phyloP scores from a whole-genome alignment of 345 rosid genomes.

The Hirschfeldia incana region DNA sequence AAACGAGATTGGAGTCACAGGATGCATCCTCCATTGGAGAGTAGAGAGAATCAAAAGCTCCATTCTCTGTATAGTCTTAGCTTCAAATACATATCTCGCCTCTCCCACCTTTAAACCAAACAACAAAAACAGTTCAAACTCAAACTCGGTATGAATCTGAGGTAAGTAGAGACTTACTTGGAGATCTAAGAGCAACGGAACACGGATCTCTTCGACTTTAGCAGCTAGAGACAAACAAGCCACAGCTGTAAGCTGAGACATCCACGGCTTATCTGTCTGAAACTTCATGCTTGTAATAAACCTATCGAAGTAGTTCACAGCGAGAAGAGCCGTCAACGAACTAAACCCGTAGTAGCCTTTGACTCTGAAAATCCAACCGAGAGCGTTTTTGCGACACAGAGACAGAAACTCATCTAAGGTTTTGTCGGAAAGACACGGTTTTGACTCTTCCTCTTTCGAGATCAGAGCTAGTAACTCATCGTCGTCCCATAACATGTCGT shows the following conservation, averaged over 20 bases:
- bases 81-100: conserved; percentile 65
- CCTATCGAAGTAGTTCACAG: conserved; percentile 89
- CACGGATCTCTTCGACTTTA: conserved; percentile 87
- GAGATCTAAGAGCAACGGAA: conserved; percentile 75
- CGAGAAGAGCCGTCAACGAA: conserved; percentile 75
- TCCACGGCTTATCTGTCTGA: conserved; percentile 88
- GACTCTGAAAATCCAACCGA: conserved; percentile 72
- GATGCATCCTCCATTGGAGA: conserved; percentile 89
- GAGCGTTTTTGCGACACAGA: conserved; percentile 56
- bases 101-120: conserved; percentile 61
- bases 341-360: conserved; percentile 64
- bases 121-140: neutral
- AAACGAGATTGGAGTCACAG: conserved; percentile 83
- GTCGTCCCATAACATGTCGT: conserved; percentile 64
- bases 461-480: conserved; percentile 55
- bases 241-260: conserved; percentile 84
- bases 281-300: conserved; percentile 60
- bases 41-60: conserved; percentile 82
- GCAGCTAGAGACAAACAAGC: conserved; percentile 91
- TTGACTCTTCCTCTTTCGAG: conserved; percentile 60
- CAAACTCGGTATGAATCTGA: conserved; percentile 24
- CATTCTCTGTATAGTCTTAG: conserved; percentile 90
- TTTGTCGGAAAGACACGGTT: conserved; percentile 26
- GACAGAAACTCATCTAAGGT: conserved; percentile 36
- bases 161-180: conserved; percentile 55